phyloP scores from a whole-genome alignment of 805 yeast genomes.

The Yarrowia sp. region DNA sequence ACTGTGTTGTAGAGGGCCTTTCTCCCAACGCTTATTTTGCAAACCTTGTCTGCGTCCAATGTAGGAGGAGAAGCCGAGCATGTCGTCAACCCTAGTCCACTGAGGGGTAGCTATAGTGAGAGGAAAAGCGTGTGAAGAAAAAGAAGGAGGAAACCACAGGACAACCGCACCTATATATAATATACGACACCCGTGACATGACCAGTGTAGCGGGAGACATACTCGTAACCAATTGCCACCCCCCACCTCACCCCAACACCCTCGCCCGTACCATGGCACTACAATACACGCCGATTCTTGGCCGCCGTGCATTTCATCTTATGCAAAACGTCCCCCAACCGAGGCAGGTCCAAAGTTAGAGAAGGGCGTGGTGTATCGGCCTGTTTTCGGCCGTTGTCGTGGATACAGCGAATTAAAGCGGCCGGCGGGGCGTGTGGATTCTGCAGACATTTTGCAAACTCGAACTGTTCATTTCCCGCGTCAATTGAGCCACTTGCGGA shows the following conservation, averaged over 20 bases:
- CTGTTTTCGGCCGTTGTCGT: not conserved
- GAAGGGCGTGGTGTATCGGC: not conserved
- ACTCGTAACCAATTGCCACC: not conserved
- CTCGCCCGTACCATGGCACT: no score
- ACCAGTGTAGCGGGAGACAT: not conserved
- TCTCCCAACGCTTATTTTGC: slow-evolving; percentile 24
- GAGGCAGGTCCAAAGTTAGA: slow-evolving; percentile 37
- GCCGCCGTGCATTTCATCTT: slow-evolving; percentile 38
- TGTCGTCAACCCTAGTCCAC: slow-evolving; percentile 38
- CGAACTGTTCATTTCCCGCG: no score
- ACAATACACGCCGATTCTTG: slow-evolving; percentile 6
- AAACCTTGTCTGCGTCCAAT: slow-evolving; percentile 32
- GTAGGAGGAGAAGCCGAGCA: slow-evolving; percentile 39
- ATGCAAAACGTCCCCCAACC: slow-evolving; percentile 33
- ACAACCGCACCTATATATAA: not conserved
- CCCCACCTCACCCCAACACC: no score
- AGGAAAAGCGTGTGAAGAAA: not conserved
- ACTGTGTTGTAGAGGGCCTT: not conserved
- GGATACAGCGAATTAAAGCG: not conserved
- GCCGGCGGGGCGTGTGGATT: no score
- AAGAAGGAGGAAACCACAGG: not conserved
- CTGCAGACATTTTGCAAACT: no score
- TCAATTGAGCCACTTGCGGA: no score
- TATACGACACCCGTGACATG: not conserved
- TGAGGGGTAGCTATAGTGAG: slow-evolving; percentile 25